Conservation (phyloP, 768 basidiomycete species). For the Podaxis sp. region DNA sequence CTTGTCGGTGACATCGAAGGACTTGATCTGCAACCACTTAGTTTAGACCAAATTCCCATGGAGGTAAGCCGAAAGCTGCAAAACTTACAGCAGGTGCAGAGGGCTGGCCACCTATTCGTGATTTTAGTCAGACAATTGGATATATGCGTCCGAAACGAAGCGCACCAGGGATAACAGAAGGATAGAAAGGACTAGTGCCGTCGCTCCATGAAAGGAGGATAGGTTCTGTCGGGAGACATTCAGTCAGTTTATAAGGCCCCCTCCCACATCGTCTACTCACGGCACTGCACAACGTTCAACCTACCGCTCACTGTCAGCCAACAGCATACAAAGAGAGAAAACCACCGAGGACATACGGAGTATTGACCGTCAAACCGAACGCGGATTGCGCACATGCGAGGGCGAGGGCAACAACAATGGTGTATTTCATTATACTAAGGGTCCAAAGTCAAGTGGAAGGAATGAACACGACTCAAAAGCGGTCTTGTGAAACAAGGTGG, state of each 20-base stretch:
- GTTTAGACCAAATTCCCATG: slow-evolving; percentile 14
- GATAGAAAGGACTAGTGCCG: slow-evolving; percentile 52
- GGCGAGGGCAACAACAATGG: slow-evolving; percentile 28
- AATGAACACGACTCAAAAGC: slow-evolving; percentile 9
- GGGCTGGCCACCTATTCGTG: slow-evolving; percentile 45
- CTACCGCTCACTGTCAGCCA: slow-evolving; percentile 7
- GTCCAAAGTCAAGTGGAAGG: slow-evolving; percentile 9
- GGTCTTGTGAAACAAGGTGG: slow-evolving; percentile 5
- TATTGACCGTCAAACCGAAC: slow-evolving; percentile 52
- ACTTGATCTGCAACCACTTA: slow-evolving; percentile 40
- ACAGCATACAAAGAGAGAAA: neutral
- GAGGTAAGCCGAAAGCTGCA: slow-evolving; percentile 4
- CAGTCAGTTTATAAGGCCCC: neutral
- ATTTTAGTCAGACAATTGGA: neutral
- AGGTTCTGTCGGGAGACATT: slow-evolving; percentile 44
- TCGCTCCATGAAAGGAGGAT: slow-evolving; percentile 47
- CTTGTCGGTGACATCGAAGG: slow-evolving; percentile 42
- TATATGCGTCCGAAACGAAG: neutral
- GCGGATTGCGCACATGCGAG: slow-evolving; percentile 33
- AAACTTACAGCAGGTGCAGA: slow-evolving; percentile 45
- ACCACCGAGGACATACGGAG: slow-evolving; percentile 48
- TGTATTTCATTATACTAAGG: slow-evolving; percentile 32
- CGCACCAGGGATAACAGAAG: slow-evolving; percentile 60
- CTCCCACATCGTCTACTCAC: neutral
- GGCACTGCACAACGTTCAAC: slow-evolving; percentile 38